Base-by-base conservation (phyloP, 2,329 filamentous ascomycete genomes). In the Chaetomium strumarium region DNA sequence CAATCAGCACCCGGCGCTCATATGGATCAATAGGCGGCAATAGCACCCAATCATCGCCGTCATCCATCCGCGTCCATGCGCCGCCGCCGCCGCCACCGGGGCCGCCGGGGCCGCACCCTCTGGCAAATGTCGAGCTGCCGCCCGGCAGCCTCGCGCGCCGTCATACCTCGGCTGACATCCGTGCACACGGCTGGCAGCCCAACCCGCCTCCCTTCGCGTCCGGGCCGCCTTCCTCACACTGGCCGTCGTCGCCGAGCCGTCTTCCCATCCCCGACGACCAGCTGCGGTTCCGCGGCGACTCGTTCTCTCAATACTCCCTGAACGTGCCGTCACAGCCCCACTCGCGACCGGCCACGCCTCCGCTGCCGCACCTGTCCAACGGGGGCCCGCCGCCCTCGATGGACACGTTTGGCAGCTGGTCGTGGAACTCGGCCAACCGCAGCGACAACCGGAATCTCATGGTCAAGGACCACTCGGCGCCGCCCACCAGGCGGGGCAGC, bases 91-190 rank as follows among this genome's bases (percentile, higher is more conserved):
- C 84, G 51, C 72, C 70, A 12, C 69, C 72, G 37, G 65, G 67
- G 16, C 69, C 75, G 64, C 69, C 72, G 37, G 65, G 67, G 16
- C 69, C 75, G 64, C 68, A 75, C 70, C 64, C 64, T 12, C 48
- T 68, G 49, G 55, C 57, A 2, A 52, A 55, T 24, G 39, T 55
- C 9, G 55, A 56, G 31, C 41, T 57, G 24, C 47, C 47, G 8
- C 41, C 49, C 2, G 11, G 50, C 45, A 56, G 49, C n/a, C 33
- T 55, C 8, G 53, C 50, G 2, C 53, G 50, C 13, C 47, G 50
- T 56, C 93, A 99, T 70, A 99, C 93, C 1, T 92, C 91, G 37
- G 93, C 93, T 53, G 93, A 99, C 67, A 97, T 99, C 61, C 85
- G 93, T 49, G 86, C 91, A 62, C 86, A 90, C 66, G 89, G 86